Evolutionary conservation across 2,329 filamentous ascomycete genomes (phyloP).

Genomic region (Onygenales sp.): DNA sequence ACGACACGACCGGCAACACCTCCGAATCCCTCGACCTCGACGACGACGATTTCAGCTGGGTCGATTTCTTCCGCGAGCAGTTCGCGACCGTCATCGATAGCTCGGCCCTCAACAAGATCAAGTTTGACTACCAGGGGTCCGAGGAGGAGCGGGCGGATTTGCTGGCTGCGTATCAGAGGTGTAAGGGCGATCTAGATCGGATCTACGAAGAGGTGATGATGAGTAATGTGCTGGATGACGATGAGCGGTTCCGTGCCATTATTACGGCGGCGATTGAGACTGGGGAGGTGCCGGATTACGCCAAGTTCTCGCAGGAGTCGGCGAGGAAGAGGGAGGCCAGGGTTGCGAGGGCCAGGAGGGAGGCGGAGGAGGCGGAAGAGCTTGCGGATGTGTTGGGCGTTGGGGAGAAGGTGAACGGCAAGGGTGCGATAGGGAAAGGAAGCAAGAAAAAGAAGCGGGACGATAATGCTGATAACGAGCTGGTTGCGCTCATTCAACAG

Average conservation of each 20-base stretch:
- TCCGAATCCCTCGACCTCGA: slow-evolving; percentile 64
- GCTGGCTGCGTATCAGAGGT: slow-evolving; percentile 62
- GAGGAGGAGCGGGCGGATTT: slow-evolving; percentile 77
- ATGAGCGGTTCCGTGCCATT: slow-evolving; percentile 70
- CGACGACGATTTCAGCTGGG: slow-evolving; percentile 75
- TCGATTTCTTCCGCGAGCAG: slow-evolving; percentile 77
- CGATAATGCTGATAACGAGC: slow-evolving; percentile 27
- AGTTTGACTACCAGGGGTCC: slow-evolving; percentile 69
- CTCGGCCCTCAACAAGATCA: slow-evolving; percentile 66
- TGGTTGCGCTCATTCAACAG: slow-evolving; percentile 67
- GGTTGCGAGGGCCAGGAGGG: slow-evolving; percentile 52
- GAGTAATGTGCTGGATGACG: slow-evolving; percentile 72
- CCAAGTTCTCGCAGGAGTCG: slow-evolving; percentile 64
- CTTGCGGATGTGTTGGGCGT: slow-evolving; percentile 66
- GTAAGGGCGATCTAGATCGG: slow-evolving; percentile 63
- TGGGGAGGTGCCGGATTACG: slow-evolving; percentile 57
- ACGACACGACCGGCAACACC: slow-evolving; percentile 84
- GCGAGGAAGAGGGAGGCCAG: slow-evolving; percentile 53
- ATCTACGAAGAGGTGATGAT: slow-evolving; percentile 82
- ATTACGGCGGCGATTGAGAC: slow-evolving; percentile 70
- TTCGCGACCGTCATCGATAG: slow-evolving; percentile 66
- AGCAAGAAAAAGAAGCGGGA: slow-evolving; percentile 32
- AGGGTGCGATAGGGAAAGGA: slow-evolving; percentile 20
- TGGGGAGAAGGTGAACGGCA: slow-evolving; percentile 57
- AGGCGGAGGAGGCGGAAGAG: slow-evolving; percentile 64